A percentile compares a stretch with the other conserved stretches of the same genome.
Conservation (phyloP, 176 grass and related monocot genomes). For the Alopecurus myosuroides region DNA sequence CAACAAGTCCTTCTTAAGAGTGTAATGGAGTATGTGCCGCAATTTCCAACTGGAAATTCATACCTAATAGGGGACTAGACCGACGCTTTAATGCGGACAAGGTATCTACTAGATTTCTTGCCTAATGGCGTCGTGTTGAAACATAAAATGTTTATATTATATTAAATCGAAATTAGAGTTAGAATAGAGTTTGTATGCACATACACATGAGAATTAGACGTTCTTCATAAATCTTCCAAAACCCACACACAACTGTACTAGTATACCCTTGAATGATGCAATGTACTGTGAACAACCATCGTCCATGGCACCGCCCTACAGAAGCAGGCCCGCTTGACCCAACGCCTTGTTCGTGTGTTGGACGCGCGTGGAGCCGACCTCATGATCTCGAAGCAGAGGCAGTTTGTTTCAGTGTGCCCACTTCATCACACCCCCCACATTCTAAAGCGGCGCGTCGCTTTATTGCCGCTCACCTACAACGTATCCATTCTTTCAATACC, state of each 20-base stretch:
- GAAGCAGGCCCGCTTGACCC: background rate
- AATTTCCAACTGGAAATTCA: no score
- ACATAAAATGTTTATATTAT: no score
- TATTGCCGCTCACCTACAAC: slow-evolving; percentile 29
- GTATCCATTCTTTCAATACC: slow-evolving; percentile 18
- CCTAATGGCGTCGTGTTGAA: no score
- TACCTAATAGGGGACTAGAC: no score
- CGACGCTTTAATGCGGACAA: no score
- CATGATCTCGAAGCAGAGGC: background rate
- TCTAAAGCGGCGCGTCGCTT: slow-evolving; percentile 15
- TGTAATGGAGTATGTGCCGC: no score
- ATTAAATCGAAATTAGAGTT: no score
- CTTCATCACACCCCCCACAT: background rate
- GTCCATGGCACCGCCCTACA: background rate
- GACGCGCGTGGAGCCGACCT: background rate
- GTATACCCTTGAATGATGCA: background rate
- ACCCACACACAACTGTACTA: background rate
- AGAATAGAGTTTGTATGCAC: no score
- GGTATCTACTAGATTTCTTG: no score
- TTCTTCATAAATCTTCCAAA: background rate
- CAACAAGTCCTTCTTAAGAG: no score
- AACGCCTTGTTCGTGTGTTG: background rate
- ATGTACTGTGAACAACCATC: background rate
- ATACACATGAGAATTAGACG: no score
- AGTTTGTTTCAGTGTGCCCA: slow-evolving; percentile 13